phyloP scores from a whole-genome alignment of 768 basidiomycete genomes.

The Amanita exitialis region DNA sequence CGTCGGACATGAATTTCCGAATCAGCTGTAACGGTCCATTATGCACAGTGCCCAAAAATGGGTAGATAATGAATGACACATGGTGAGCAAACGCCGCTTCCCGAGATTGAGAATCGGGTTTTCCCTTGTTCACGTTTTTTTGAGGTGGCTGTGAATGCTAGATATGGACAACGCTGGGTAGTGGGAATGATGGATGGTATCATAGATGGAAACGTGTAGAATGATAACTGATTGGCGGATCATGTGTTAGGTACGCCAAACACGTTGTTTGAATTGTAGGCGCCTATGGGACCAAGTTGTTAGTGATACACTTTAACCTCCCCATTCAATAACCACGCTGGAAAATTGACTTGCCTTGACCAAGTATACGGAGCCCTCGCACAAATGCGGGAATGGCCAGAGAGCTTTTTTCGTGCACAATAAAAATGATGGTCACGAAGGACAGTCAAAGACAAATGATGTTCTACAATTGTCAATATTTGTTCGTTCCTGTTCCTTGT shows the following conservation, averaged over 20 bases:
- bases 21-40: background rate
- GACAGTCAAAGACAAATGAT: background rate
- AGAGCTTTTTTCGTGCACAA: background rate
- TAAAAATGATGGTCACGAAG: background rate
- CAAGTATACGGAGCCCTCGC: background rate
- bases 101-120: background rate
- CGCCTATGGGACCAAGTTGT: background rate
- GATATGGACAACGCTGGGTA: background rate
- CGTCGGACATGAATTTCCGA: too few relatives aligned
- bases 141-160: background rate
- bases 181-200: background rate
- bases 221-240: background rate
- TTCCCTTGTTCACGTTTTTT: constrained; percentile 5
- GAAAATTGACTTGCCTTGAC: background rate
- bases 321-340: background rate
- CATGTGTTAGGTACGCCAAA: background rate
- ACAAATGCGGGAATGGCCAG: background rate
- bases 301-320: background rate
- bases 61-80: background rate
- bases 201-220: background rate
- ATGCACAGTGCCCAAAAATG: background rate
- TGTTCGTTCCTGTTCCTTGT: background rate
- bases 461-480: constrained; percentile 4
- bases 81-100: background rate
- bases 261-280: constrained; percentile 1